Evolutionary conservation across 2,329 filamentous ascomycete species (phyloP), one percentile per base, ranked within the genome.

Genomic region (Fusarium brevicatenulatum): DNA sequence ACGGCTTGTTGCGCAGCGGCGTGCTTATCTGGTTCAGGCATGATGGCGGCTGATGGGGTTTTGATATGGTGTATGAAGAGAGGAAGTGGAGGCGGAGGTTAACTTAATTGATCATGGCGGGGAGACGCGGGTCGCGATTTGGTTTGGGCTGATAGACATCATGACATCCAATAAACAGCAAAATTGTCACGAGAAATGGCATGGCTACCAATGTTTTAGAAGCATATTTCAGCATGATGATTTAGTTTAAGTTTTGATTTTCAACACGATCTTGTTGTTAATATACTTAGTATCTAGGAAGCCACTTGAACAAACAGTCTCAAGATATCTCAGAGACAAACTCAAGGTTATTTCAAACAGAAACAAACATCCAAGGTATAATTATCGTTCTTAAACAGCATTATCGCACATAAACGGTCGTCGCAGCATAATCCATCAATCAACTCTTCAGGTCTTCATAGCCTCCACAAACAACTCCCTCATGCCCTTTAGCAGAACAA

Each of bases 1-100:
- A 96, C 93, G 57, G 93, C 93, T 79, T 95, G 92, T 76, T 94
- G 91, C 23, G 93, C 93, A 32, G 93, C 93, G 75, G 89, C 89
- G 81, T 93, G 91, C 82, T 94, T 94, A 68, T 90, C 89, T 62
- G 79, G 83, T 60, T 87, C 84, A 72, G 91, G 89, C 80, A 83
- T 80, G 81, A 80, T 73, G 83, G 43, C 16, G 7, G 37, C 63
- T 50, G 49, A 43, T 60, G 47, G 39, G 42, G 34, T 52, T 66
- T 67, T 62, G 30, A 43, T 67, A 67, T 47, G 60, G 21, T 60
- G 50, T 44, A 43, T 58, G 62, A 60, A 28, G 52, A 64, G 23
- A 67, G 63, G 60, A 57, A 63, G 70, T 76, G 71, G 62, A 77
- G 58, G 65, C 69, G 62, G 55, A 65, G 58, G 49, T 53, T 49